phyloP scores from a whole-genome alignment of 208 protist species.

The Leishmania guyanensis region DNA sequence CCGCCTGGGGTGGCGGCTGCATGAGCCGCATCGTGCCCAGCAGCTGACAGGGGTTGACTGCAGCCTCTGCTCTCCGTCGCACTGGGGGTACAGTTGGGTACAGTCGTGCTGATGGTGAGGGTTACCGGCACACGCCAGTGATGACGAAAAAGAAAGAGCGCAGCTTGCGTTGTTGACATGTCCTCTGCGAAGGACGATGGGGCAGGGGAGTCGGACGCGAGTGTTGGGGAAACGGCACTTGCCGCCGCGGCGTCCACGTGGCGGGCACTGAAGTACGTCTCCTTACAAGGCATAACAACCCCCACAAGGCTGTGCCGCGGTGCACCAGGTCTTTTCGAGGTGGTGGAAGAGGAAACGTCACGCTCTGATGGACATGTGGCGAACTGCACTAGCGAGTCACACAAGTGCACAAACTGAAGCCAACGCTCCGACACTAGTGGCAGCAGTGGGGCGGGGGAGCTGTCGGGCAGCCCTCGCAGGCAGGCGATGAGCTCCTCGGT shows the following conservation, averaged over 20 bases:
- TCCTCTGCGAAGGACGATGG: neutral
- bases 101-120: constrained; percentile 33
- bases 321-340: neutral
- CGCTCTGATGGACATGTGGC: neutral
- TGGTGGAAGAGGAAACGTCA: neutral
- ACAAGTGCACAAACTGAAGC: constrained; percentile 12
- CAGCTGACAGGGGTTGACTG: neutral
- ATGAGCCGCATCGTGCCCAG: neutral
- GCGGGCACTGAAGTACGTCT: constrained; percentile 28
- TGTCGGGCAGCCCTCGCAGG: neutral
- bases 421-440: constrained; percentile 9
- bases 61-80: neutral
- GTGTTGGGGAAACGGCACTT: neutral
- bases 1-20: neutral
- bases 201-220: neutral
- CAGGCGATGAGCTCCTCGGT: neutral
- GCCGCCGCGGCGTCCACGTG: neutral
- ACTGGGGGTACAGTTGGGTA: neutral
- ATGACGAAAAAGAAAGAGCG: constrained; percentile 3
- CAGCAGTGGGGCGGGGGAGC: neutral
- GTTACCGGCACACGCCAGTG: constrained; percentile 28
- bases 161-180: constrained; percentile 32
- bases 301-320: neutral
- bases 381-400: constrained; percentile 4
- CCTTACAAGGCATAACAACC: constrained; percentile 33